These are phyloP conservation scores for Jatropha podagrica DNA, from an alignment of 441 rosid genomes.

Conservation along the genomic window DNA sequence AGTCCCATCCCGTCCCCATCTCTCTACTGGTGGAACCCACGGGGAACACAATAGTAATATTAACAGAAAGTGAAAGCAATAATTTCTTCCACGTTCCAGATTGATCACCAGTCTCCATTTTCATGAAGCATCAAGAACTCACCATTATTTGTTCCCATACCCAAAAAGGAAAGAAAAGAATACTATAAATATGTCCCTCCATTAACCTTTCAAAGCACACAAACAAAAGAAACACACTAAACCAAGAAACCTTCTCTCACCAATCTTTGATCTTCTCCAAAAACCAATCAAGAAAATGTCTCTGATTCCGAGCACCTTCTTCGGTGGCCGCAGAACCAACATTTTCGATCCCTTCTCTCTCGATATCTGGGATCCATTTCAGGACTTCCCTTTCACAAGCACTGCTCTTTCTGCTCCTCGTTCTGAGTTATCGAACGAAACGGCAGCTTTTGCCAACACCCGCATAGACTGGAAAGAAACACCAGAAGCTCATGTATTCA, in stretches of 20 bases:
- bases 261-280: too few relatives aligned
- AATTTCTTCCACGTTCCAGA: background rate
- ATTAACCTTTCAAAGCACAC: background rate
- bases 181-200: conserved; percentile 1
- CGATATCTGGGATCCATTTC: conserved; percentile 37
- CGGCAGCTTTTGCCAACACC: conserved; percentile 7
- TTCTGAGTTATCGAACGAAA: conserved; percentile 30
- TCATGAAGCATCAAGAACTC: conserved; percentile 11
- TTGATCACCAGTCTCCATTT: conserved; percentile 3
- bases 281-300: conserved; percentile 30
- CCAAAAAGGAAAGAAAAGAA: too few relatives aligned
- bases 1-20: too few relatives aligned
- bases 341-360: conserved; percentile 45
- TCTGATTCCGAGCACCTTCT: conserved; percentile 38
- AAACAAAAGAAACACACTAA: background rate
- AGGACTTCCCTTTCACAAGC: conserved; percentile 8
- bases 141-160: background rate
- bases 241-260: background rate
- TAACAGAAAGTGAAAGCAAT: background rate
- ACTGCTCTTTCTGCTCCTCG: background rate
- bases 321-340: conserved; percentile 33
- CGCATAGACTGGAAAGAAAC: conserved; percentile 51
- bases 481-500: conserved; percentile 51
- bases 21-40: background rate
- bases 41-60: too few relatives aligned